Conservation (phyloP, 768 basidiomycete genomes). For the Macrolepiota albuminosa region DNA sequence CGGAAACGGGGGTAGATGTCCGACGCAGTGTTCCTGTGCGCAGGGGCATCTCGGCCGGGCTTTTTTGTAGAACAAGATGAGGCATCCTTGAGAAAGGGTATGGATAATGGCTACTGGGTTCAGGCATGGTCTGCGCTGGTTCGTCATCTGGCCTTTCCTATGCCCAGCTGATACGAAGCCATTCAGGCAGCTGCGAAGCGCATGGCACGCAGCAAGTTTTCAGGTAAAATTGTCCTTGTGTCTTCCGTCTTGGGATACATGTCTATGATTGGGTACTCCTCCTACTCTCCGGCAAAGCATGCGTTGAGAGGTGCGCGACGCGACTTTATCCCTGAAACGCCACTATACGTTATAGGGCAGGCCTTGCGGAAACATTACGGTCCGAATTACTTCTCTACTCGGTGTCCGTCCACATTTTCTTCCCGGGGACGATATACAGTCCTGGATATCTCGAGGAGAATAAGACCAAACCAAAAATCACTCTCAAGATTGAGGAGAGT, state of each 20-base stretch:
- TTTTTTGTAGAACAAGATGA: constrained; percentile 72
- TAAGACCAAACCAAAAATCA: constrained; percentile 71
- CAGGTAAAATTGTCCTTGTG: constrained; percentile 74
- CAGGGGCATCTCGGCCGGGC: constrained; percentile 65
- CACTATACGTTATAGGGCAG: constrained; percentile 29
- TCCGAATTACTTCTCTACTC: constrained; percentile 77
- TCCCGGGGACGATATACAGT: constrained; percentile 77
- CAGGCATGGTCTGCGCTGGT: constrained; percentile 59
- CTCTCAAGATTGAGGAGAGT: constrained; percentile 69
- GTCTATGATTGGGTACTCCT: constrained; percentile 72
- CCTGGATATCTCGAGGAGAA: constrained; percentile 78
- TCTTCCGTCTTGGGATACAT: constrained; percentile 77
- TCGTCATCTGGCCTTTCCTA: constrained; percentile 29
- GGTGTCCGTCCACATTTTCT: constrained; percentile 76
- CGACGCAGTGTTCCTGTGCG: constrained; percentile 81
- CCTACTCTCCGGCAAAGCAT: constrained; percentile 83
- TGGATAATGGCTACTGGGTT: constrained; percentile 42
- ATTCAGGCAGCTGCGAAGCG: constrained; percentile 61
- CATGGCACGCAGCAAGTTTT: constrained; percentile 50
- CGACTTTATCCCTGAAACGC: neutral
- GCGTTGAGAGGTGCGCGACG: constrained; percentile 66
- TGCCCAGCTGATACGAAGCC: constrained; percentile 24
- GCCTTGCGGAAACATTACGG: constrained; percentile 81
- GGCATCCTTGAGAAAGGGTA: constrained; percentile 45
- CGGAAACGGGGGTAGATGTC: constrained; percentile 50